A percentile compares a stretch with the other conserved stretches of the same genome.
These are phyloP conservation scores for Tripterygium wilfordii DNA, from an alignment of 177 flowering plant genomes.

Conservation along the genomic window DNA sequence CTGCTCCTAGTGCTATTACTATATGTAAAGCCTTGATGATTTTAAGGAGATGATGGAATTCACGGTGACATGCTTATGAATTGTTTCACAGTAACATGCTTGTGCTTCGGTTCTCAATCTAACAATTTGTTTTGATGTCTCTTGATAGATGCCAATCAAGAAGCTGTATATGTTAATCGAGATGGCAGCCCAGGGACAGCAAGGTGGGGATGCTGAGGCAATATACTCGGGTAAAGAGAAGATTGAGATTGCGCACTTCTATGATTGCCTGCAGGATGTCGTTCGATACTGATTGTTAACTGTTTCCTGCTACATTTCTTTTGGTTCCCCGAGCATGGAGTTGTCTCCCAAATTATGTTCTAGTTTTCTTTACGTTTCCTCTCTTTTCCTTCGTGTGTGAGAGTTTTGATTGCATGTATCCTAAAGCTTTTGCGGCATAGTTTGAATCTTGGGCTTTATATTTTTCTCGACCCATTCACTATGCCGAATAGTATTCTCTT, in stretches of 20 bases:
- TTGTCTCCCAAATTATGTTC: not conserved
- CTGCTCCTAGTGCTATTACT: no score
- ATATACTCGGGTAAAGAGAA: slow-evolving; percentile 70
- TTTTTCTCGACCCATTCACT: no score
- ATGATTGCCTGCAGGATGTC: slow-evolving; percentile 72
- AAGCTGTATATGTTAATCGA: slow-evolving; percentile 83
- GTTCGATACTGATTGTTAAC: slow-evolving; percentile 43
- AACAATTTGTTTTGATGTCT: not conserved
- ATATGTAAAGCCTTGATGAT: no score
- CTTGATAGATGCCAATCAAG: slow-evolving; percentile 76
- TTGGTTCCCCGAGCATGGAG: not conserved
- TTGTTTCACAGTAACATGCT: no score
- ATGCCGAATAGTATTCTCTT: no score
- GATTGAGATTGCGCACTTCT: slow-evolving; percentile 65
- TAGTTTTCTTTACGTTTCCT: not conserved
- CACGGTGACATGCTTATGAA: no score
- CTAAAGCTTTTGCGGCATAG: no score
- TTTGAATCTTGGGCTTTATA: no score
- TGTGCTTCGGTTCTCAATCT: not conserved
- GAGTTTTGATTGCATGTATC: no score
- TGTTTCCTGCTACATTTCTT: not conserved
- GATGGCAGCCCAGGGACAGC: slow-evolving; percentile 89
- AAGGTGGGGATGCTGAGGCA: slow-evolving; percentile 78
- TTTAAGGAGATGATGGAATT: no score
- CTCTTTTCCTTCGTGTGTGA: no score